Evolutionary conservation across 306 rosid species (phyloP).

Genomic region (Lotus japonicus): DNA sequence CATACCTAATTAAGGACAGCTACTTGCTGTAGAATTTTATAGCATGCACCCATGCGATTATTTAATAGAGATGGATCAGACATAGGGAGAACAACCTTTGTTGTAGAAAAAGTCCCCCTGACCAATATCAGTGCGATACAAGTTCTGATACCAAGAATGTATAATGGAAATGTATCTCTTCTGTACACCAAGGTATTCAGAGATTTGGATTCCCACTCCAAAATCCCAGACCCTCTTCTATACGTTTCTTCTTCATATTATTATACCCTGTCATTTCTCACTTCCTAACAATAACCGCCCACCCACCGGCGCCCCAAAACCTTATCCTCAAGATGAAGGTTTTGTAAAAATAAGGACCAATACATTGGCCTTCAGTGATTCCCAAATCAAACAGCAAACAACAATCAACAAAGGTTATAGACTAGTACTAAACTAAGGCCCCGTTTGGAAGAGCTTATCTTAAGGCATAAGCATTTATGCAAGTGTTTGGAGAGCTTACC

Average conservation of each 20-base stretch:
- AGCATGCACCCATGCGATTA: background rate
- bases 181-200: background rate
- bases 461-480: too few species aligned
- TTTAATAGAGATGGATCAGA: background rate
- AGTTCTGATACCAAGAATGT: background rate
- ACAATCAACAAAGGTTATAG: too few species aligned
- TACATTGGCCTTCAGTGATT: too few species aligned
- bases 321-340: too few species aligned
- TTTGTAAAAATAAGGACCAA: too few species aligned
- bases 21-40: background rate
- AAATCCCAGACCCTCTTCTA: background rate
- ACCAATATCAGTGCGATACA: background rate
- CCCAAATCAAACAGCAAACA: too few species aligned
- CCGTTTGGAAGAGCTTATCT: too few species aligned
- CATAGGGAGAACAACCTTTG: background rate
- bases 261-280: background rate
- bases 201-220: background rate
- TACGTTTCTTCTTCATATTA: background rate
- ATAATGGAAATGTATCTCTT: background rate
- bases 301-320: too few species aligned
- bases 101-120: background rate
- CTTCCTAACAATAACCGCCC: background rate
- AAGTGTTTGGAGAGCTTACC: too few species aligned
- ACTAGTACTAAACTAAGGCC: too few species aligned
- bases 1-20: background rate